Conservation (phyloP, 2,329 filamentous ascomycete species). For the Penicillium sp. region DNA sequence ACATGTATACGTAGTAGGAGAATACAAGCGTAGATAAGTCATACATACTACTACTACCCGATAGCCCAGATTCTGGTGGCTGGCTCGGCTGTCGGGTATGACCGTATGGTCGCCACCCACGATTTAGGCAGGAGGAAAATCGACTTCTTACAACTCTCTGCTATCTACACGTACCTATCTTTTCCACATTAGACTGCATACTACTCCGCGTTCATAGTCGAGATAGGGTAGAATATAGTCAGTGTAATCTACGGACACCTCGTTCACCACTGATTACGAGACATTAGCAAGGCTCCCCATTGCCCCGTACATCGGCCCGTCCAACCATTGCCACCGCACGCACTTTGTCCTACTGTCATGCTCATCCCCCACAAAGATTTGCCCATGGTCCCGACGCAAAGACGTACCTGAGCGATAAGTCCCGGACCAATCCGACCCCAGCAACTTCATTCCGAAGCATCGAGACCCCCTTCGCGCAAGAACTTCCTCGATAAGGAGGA, state of each 20-base stretch:
- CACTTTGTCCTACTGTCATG: not conserved
- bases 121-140: not conserved
- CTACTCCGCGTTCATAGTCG: not conserved
- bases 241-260: not conserved
- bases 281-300: not conserved
- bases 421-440: not conserved
- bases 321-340: not conserved
- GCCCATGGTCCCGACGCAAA: too few species aligned
- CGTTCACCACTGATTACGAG: not conserved
- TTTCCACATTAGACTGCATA: not conserved
- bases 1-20: not conserved
- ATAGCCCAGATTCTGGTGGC: not conserved
- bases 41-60: too few species aligned
- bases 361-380: not conserved
- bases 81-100: not conserved
- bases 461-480: not conserved
- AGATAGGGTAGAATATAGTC: not conserved
- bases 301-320: not conserved
- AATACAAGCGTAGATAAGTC: not conserved
- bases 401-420: not conserved
- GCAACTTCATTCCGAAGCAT: not conserved
- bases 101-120: not conserved
- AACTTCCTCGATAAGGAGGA: not conserved
- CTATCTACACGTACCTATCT: not conserved
- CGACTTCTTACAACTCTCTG: not conserved